Evolutionary conservation across 1,284 basidiomycete species (phyloP), one percentile per base, ranked within the genome.

Genomic region (Sporisorium graminicola): DNA sequence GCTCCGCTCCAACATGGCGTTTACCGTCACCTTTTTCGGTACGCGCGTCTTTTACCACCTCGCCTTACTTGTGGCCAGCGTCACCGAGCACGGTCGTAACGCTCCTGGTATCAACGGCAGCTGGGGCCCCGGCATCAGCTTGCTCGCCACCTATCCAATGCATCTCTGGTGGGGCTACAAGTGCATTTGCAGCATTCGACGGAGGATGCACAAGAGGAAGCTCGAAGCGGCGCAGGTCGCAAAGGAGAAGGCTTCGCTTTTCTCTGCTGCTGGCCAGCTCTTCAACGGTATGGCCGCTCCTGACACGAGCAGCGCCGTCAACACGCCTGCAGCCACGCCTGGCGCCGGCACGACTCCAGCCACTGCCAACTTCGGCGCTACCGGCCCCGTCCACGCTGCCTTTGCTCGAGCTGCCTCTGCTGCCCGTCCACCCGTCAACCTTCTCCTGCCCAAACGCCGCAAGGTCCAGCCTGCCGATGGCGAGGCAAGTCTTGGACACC

Each of bases 121-220:
- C 35, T 78, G 68, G 74, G 75, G 77, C 8, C 82, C 82, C 13
- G 42, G 74, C 52, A 63, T 80, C 55, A 78, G 72, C 56, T 52
- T 77, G 3, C 40, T 72, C 1, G 65, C 65, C 9, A 80, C 83
- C n/a, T 80, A 82, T 29, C 84, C 84, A 2, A 85, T 85, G 84
- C 84, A 85, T 54, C 55, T 82, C 5, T 81, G 80, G 62, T 85
- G 84, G 84, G 82, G 81, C 5, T 83, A 82, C 78, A 85, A 85
- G 70, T 80, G 79, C 56, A 73, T 85, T 40, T 75, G 77, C 55
- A 78, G 79, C 31, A 69, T 85, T 12, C 75, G 74, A 16, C 72
- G 81, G 10, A 68, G 84, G n/a, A 81, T 82, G 79, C 50, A 62
- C 58, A 85, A 82, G 74, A 74, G 79, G 31, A 76, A 67, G 54